Percentiles rank a stretch among this genome's conserved stretches.
Conservation (phyloP, 148 eudicot species). For the Amaranthus cruentus region DNA sequence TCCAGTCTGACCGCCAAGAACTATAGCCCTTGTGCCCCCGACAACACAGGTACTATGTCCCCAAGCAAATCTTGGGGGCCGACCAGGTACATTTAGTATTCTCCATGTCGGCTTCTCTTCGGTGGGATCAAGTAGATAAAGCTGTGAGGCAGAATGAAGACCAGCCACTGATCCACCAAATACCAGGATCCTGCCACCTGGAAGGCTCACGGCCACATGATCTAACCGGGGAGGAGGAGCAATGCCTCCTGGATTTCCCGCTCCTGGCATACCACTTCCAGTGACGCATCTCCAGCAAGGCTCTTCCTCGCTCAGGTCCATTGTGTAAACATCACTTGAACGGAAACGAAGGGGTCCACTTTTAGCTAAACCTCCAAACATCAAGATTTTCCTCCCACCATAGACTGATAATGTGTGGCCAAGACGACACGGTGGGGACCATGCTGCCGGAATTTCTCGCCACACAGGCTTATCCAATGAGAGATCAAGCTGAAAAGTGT, state of each 20-base stretch:
- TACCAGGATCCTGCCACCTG: conserved; percentile 86
- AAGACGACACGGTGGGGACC: conserved; percentile 94
- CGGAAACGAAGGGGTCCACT: conserved; percentile 86
- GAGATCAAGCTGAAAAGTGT: conserved; percentile 85
- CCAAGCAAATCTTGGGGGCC: conserved; percentile 95
- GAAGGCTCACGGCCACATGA: conserved; percentile 94
- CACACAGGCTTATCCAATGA: conserved; percentile 90
- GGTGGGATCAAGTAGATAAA: conserved; percentile 83
- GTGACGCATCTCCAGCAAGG: conserved; percentile 94
- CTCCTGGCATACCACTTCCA: conserved; percentile 90
- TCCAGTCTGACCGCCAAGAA: conserved; percentile 93
- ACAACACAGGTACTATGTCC: conserved; percentile 96
- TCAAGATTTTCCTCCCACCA: conserved; percentile 86
- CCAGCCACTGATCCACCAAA: conserved; percentile 98
- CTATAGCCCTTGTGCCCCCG: conserved; percentile 95
- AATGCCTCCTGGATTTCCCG: conserved; percentile 89
- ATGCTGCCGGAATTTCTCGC: conserved; percentile 86
- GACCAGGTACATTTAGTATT: conserved; percentile 79
- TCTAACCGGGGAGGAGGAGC: conserved; percentile 96
- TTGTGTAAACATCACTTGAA: conserved; percentile 81
- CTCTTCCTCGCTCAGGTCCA: conserved; percentile 84
- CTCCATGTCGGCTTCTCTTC: conserved; percentile 98
- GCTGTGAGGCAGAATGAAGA: conserved; percentile 93
- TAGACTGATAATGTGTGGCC: conserved; percentile 90
- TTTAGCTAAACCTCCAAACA: conserved; percentile 96